Base-by-base conservation (phyloP, 2,329 filamentous ascomycete species). In the Aspergillus amoenus region DNA sequence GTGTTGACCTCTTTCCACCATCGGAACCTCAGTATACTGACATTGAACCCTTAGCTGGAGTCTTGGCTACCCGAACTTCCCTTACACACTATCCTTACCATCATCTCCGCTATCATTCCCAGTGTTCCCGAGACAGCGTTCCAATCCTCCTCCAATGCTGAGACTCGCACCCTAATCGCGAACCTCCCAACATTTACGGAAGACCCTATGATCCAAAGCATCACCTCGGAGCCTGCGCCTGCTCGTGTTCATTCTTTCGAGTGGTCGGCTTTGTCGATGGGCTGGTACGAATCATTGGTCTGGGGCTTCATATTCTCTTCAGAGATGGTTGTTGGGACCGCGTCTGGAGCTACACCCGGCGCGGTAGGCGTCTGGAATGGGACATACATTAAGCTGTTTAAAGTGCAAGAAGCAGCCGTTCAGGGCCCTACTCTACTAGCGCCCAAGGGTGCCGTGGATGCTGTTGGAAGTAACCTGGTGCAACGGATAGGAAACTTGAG, bases 281-380 rank as follows among this genome's bases (percentile, higher is more conserved):
- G 93, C 48, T 97, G 94, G 94, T 97, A 97, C 73, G 91, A 97
- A 74, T 93, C 91, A 5, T 81, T 97, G 12, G 81, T 99, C 9
- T 99, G 94, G 94, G 88, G 91, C 15, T 90, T 97, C 66, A 86
- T 97, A 52, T 97, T 97, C 72, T 87, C 89, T 27, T 88, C 87
- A 66, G 94, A 99, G 77, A 91, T 96, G 87, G 86, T 92, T 57
- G 76, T 78, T 12, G 76, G 74, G 4, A 72, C 75, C 5, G 72
- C 73, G 32, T 69, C 72, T 18, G 76, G 75, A 32, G 73, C 73
- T 15, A 85, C 88, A 0, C 93, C 89, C 70, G 93, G 93, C 30
- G 93, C 90, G 2, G 90, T 93, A 32, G 93, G 94, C 7, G 87
- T 97, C 2, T 99, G 94, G 93, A 97, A 93, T 69, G 90, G 91